These are phyloP conservation scores for Colletotrichum musicola DNA, from an alignment of 2,329 filamentous ascomycete species.

Conservation along the genomic window DNA sequence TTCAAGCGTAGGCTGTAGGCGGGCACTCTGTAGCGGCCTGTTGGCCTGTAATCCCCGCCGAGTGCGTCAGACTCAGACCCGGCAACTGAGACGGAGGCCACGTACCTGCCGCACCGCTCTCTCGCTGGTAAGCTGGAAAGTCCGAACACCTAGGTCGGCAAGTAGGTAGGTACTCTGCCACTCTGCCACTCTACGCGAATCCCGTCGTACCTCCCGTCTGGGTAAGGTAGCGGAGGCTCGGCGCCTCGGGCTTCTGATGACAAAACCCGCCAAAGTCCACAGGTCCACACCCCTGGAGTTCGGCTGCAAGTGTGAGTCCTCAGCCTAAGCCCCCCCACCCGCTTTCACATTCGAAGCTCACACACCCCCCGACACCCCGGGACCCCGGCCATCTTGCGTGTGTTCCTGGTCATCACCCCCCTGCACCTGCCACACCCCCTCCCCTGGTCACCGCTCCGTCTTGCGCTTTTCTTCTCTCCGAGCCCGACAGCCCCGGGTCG, in stretches of 20 bases:
- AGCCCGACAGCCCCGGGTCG: conserved; percentile 32
- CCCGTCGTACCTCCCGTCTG: background rate
- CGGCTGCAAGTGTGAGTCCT: conserved; percentile 28
- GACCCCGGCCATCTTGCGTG: background rate
- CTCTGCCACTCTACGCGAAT: too few relatives aligned
- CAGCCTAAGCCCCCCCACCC: conserved; percentile 25
- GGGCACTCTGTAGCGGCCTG: too few relatives aligned
- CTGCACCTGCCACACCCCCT: conserved; percentile 25
- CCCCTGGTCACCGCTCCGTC: conserved; percentile 37
- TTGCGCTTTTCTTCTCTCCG: conserved; percentile 38
- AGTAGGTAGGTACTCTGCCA: background rate
- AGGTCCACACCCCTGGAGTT: background rate
- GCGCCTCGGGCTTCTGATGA: conserved; percentile 37
- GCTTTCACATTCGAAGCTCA: background rate
- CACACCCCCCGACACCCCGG: background rate
- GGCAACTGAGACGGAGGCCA: background rate
- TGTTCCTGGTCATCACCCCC: conserved; percentile 27
- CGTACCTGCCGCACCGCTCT: conserved; percentile 2
- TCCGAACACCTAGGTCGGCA: conserved; percentile 22
- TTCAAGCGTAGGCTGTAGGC: too few relatives aligned
- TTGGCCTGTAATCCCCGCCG: conserved; percentile 2
- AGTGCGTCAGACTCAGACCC: conserved; percentile 34
- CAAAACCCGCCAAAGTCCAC: conserved; percentile 38
- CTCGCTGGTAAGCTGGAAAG: conserved; percentile 36
- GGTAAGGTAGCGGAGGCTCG: conserved; percentile 29